phyloP scores from a whole-genome alignment of 495 filamentous ascomycete species.

The Aspergillus ellipticus region DNA sequence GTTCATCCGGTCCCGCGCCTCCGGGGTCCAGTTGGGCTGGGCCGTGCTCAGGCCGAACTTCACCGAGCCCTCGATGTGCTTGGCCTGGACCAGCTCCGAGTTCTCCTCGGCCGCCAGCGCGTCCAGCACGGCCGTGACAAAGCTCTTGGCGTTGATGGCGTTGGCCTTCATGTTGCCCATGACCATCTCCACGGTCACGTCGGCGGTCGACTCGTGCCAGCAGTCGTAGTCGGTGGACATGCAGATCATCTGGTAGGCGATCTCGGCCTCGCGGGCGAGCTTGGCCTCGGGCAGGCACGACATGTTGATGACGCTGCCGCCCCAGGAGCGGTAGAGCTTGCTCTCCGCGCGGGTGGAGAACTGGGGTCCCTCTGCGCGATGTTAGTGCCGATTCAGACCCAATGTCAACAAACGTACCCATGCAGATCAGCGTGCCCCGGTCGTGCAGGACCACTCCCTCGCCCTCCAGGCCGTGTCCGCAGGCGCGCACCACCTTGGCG shows the following conservation, averaged over 20 bases:
- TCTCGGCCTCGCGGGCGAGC: conserved; percentile 91
- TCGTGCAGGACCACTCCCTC: conserved; percentile 76
- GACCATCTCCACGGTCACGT: conserved; percentile 93
- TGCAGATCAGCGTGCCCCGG: conserved; percentile 79
- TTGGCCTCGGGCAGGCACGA: conserved; percentile 93
- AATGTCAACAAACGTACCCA: conserved; percentile 55
- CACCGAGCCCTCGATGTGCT: conserved; percentile 50
- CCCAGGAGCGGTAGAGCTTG: conserved; percentile 88
- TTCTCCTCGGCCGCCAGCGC: conserved; percentile 74
- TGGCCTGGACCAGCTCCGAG: conserved; percentile 70
- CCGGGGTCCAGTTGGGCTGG: conserved; percentile 55
- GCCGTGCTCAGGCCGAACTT: conserved; percentile 69
- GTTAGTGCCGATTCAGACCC: no score
- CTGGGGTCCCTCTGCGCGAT: conserved; percentile 72
- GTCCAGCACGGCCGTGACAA: conserved; percentile 84
- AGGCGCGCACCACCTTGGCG: conserved; percentile 63
- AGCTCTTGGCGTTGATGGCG: conserved; percentile 73
- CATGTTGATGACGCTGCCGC: conserved; percentile 95
- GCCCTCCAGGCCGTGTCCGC: conserved; percentile 71
- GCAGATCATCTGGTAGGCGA: conserved; percentile 96
- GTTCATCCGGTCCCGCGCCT: conserved; percentile 64
- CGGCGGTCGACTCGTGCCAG: conserved; percentile 73
- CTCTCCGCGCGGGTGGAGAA: conserved; percentile 98
- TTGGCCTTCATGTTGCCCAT: conserved; percentile 96
- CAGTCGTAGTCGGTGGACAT: conserved; percentile 99